Percentiles rank a stretch among this genome's conserved stretches.
Conservation (phyloP, 2,329 filamentous ascomycete species). For the Alternaria burnsii region DNA sequence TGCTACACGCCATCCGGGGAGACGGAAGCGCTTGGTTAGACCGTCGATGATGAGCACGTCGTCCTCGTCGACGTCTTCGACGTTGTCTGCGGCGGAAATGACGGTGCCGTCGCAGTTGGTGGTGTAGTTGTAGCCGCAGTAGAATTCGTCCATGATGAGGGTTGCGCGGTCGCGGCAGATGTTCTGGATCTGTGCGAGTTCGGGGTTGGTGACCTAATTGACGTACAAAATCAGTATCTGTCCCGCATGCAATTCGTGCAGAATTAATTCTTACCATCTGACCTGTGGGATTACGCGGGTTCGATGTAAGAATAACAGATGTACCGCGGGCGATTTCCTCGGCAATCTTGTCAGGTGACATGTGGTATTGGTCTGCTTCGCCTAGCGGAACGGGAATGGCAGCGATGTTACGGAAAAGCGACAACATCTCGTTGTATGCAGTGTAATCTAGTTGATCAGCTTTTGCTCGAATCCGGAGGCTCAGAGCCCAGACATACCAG, state of each 20-base stretch:
- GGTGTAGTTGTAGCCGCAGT: slow-evolving; percentile 81
- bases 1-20: slow-evolving; percentile 94
- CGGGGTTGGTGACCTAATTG: slow-evolving; percentile 72
- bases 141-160: slow-evolving; percentile 87
- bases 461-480: not conserved
- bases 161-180: slow-evolving; percentile 91
- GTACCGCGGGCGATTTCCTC: slow-evolving; percentile 85
- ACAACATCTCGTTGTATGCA: slow-evolving; percentile 97
- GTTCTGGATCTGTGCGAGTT: slow-evolving; percentile 90
- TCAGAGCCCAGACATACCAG: slow-evolving; percentile 44
- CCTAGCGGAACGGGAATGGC: slow-evolving; percentile 70
- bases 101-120: slow-evolving; percentile 89
- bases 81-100: slow-evolving; percentile 87
- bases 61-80: slow-evolving; percentile 79
- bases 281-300: slow-evolving; percentile 87
- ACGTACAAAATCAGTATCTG: not conserved
- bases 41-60: slow-evolving; percentile 96
- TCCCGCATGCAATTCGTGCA: not conserved
- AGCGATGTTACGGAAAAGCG: slow-evolving; percentile 80
- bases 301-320: slow-evolving; percentile 87
- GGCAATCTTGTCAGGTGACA: slow-evolving; percentile 90
- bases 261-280: slow-evolving; percentile 37
- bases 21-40: slow-evolving; percentile 93
- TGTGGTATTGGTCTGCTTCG: slow-evolving; percentile 88
- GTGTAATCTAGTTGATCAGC: slow-evolving; percentile 72